phyloP scores from a whole-genome alignment of 2,329 filamentous ascomycete genomes.

The Colletotrichum neosansevieriae region DNA sequence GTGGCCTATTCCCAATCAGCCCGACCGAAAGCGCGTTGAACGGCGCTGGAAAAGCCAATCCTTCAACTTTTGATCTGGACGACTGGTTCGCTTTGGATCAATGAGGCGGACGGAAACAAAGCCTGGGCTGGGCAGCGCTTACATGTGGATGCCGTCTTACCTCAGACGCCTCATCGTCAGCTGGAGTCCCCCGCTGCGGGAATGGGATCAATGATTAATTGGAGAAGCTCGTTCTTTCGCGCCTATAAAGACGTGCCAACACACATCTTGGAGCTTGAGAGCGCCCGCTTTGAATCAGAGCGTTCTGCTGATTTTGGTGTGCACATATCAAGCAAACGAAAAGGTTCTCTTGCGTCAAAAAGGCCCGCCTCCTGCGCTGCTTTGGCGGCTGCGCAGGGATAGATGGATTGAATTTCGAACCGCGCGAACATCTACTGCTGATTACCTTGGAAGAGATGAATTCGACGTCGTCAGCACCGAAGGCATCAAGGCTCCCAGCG shows the following conservation, averaged over 20 bases:
- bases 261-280: conserved; percentile 10
- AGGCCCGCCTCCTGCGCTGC: not conserved
- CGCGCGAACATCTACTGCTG: not conserved
- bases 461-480: not conserved
- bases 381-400: not conserved
- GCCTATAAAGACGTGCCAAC: conserved; percentile 16
- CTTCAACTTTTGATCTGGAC: conserved; percentile 5
- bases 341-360: conserved; percentile 9
- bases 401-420: not conserved
- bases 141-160: conserved; percentile 35
- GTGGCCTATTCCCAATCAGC: not conserved
- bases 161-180: conserved; percentile 24
- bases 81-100: not conserved
- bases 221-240: not conserved
- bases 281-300: not conserved
- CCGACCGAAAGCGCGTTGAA: not conserved
- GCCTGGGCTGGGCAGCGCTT: conserved; percentile 25
- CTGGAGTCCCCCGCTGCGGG: not conserved
- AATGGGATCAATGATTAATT: no score
- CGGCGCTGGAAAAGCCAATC: not conserved
- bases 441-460: conserved; percentile 3
- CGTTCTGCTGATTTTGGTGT: not conserved
- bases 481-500: not conserved
- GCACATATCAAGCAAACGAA: not conserved
- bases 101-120: not conserved